Evolutionary conservation across 2,329 filamentous ascomycete species (phyloP), one percentile per base, ranked within the genome.

Genomic region (Monosporascus sp.): DNA sequence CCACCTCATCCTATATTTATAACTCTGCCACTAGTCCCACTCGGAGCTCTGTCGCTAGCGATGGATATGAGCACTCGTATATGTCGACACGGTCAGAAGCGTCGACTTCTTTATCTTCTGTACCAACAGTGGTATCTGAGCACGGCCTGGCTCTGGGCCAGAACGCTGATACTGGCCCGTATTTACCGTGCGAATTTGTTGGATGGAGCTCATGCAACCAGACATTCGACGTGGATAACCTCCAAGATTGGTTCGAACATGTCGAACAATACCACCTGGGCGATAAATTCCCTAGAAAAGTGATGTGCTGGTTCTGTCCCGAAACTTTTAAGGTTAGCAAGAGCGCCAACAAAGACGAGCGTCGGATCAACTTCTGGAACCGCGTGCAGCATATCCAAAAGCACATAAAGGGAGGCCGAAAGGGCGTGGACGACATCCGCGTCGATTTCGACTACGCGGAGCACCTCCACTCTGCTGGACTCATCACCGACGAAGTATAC

Each of bases 361-460:
- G 49, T 9, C 51, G 49, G 2, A 9, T 7, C 2, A 72, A 68
- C 37, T 78, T 76, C 51, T 35, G 53, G 0, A 18, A 57, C 1
- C 73, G 80, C 2, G 78, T 84, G 76, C 31, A 62, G 3, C 81
- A 85, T 57, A 78, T 83, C 49, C 70, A 66, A 0, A 52, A 53
- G 0, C 81, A 84, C 54, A 69, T 79, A 41, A 51, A 62, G 14
- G 41, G 64, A 3, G 68, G 66, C 0, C 51, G 59, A 6, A 59
- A 52, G 7, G 58, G 49, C 1, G 51, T 46, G 1, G 28, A 56
- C 0, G 18, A 70, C 68, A 97, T 97, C 70, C 84, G 94, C 43
- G 86, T 91, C 4, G 93, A 99, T 59, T 92, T 91, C 9, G 90
- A 97, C 68, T 84, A 91, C 40, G 90, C 91, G 1, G 90, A 96